phyloP scores from a whole-genome alignment of 345 rosid genomes.

The Lepidium didymum region DNA sequence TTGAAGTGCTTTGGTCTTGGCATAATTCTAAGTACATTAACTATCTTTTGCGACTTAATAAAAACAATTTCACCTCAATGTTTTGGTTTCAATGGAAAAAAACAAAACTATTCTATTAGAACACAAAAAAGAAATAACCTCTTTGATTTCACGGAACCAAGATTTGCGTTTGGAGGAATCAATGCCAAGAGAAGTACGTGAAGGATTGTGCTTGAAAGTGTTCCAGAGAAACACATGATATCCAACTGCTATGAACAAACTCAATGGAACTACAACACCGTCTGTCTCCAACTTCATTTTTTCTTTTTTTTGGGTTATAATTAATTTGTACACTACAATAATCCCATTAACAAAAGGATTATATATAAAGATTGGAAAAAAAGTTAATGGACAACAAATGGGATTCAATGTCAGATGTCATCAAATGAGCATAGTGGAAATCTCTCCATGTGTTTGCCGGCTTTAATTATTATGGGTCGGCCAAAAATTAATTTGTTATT shows the following conservation, averaged over 20 bases:
- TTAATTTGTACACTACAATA: no score
- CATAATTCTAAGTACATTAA: no score
- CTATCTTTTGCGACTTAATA: background rate
- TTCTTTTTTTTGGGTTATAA: background rate
- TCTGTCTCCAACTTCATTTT: conserved; percentile 18
- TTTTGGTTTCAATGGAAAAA: background rate
- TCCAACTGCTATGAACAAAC: conserved; percentile 23
- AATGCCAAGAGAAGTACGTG: conserved; percentile 26
- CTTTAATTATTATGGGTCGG: background rate
- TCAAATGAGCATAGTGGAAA: conserved; percentile 24
- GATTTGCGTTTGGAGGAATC: conserved; percentile 25
- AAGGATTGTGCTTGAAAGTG: conserved; percentile 24
- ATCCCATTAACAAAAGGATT: background rate
- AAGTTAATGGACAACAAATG: conserved; percentile 16
- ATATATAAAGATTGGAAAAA: background rate
- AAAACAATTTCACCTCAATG: background rate
- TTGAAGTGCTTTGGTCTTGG: no score
- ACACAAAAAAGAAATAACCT: background rate
- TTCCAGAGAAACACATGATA: conserved; percentile 28
- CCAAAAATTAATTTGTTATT: background rate
- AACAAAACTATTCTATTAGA: background rate
- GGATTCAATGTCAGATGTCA: conserved; percentile 25
- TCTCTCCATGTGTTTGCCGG: conserved; percentile 6
- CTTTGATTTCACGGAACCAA: conserved; percentile 30
- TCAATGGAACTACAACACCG: conserved; percentile 19